phyloP scores from a whole-genome alignment of 2,329 filamentous ascomycete species.

The Aspergillus phoenicis region DNA sequence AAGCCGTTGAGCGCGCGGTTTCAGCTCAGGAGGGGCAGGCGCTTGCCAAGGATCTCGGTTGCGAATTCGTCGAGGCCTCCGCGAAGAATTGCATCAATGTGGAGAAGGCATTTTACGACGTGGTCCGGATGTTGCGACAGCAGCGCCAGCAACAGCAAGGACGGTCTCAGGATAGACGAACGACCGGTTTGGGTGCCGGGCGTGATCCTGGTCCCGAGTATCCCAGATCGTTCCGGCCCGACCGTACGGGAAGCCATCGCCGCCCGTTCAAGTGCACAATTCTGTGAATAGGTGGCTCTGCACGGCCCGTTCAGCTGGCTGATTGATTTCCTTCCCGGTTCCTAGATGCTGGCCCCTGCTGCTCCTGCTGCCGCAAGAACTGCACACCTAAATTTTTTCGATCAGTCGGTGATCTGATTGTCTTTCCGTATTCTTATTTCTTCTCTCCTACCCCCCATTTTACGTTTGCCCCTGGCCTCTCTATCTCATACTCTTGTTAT shows the following conservation, averaged over 20 bases:
- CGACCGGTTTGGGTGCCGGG: constrained; percentile 38
- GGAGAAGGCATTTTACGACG: constrained; percentile 97
- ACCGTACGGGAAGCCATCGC: constrained; percentile 42
- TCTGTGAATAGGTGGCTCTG: constrained; percentile 32
- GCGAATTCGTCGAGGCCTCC: constrained; percentile 95
- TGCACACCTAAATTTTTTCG: constrained; percentile 1
- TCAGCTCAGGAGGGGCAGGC: constrained; percentile 95
- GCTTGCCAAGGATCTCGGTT: constrained; percentile 85
- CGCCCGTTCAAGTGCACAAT: constrained; percentile 41
- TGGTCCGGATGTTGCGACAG: constrained; percentile 84
- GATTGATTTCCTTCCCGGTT: constrained; percentile 3
- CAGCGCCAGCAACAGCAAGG: constrained; percentile 65
- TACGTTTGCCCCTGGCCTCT: constrained; percentile 1
- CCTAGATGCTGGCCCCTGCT: neutral
- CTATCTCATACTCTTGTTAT: constrained; percentile 6
- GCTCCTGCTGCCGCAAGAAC: neutral
- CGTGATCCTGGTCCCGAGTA: constrained; percentile 44
- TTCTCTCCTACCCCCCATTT: neutral
- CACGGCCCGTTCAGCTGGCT: neutral
- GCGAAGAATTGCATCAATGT: constrained; percentile 99
- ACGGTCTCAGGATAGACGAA: constrained; percentile 39
- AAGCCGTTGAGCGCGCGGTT: constrained; percentile 92
- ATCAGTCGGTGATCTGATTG: neutral
- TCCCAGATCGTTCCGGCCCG: constrained; percentile 42
- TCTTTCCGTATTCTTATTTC: neutral